Base-by-base conservation (phyloP, 192 early-diverging fungal genomes). In the Backusella psychrophila region DNA sequence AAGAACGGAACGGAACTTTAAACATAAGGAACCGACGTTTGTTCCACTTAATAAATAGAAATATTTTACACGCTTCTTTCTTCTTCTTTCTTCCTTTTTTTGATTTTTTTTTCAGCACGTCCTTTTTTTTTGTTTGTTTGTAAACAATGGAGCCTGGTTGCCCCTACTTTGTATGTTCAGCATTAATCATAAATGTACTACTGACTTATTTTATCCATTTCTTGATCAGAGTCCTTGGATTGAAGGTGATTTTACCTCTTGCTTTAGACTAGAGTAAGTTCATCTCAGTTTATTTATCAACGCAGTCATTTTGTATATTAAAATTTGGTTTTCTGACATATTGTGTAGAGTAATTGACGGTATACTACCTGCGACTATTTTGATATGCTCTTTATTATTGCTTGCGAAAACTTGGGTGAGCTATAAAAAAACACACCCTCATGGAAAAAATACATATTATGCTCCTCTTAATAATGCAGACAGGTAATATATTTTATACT, bases 241-340 rank as follows among this genome's bases (percentile, higher is more conserved):
- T 70, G 73, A 66, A 34, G 41, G 70, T 71, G 73, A 79, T 67
- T 74, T 79, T 59, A 17, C 68, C 8, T 69, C 78, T 65, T 73
- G 71, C 42, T 79, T 79, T 67, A 65, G 78, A 69, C 46, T 75
- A 66, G 71, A 53, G 78, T 79, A 79, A 39, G 71, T 75, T 65
- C 5, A 7, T 3, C 33, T 23, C 17, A 38, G n/a, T 36, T 26
- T 15, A 56, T 33, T 75, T 83, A 1, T 83, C 75, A 52, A 80
- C 81, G 72, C 63, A 53, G 7, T 53, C 21, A 17, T 6, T 21
- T 21, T 53, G 21, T 23, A 23, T 53, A 23, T 53, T 53, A 21
- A 53, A 21, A 9, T 2, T 21, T 21, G 21, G 9, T 53, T 53
- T 53, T 53, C 15, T 21, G 19, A 8, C 19, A 8, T n/a, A 52